Evolutionary conservation across 805 yeast species (phyloP).

Genomic region (Spathaspora gorwiae): DNA sequence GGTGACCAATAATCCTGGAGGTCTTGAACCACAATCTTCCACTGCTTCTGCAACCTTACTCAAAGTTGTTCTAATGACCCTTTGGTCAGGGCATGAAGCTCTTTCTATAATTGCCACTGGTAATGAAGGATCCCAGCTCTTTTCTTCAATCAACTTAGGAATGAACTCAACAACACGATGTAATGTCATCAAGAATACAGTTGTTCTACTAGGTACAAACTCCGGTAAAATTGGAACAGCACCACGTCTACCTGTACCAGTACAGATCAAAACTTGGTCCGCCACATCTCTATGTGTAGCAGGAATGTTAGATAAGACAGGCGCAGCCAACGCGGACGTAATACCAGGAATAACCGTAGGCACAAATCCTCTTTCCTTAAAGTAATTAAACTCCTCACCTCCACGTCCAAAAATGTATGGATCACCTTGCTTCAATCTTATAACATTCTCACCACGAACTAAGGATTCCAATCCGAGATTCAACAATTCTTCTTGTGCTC

Average conservation of each 20-base stretch:
- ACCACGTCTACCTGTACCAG: slow-evolving; percentile 92
- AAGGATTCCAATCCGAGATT: slow-evolving; percentile 66
- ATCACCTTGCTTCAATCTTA: slow-evolving; percentile 92
- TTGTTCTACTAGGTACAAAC: slow-evolving; percentile 67
- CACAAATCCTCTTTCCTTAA: slow-evolving; percentile 58
- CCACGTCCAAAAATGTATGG: slow-evolving; percentile 97
- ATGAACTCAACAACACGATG: slow-evolving; percentile 65
- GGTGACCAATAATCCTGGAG: slow-evolving; percentile 84
- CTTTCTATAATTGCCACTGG: slow-evolving; percentile 88
- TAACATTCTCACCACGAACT: slow-evolving; percentile 67
- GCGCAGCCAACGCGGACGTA: slow-evolving; percentile 85
- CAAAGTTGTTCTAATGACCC: slow-evolving; percentile 73
- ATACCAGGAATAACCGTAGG: slow-evolving; percentile 84
- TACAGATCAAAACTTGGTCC: slow-evolving; percentile 88
- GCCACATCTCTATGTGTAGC: slow-evolving; percentile 90
- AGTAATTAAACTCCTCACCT: slow-evolving; percentile 81
- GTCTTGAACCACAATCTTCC: slow-evolving; percentile 75
- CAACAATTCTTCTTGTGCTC: slow-evolving; percentile 82
- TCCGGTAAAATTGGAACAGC: slow-evolving; percentile 74
- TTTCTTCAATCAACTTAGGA: slow-evolving; percentile 37
- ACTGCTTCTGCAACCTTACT: slow-evolving; percentile 67
- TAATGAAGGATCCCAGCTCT: slow-evolving; percentile 61
- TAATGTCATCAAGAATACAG: slow-evolving; percentile 84
- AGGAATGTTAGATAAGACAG: slow-evolving; percentile 76
- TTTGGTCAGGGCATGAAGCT: slow-evolving; percentile 89